These are phyloP conservation scores for Ophiostoma angusticollis DNA, from an alignment of 2,329 filamentous ascomycete genomes.

Conservation along the genomic window DNA sequence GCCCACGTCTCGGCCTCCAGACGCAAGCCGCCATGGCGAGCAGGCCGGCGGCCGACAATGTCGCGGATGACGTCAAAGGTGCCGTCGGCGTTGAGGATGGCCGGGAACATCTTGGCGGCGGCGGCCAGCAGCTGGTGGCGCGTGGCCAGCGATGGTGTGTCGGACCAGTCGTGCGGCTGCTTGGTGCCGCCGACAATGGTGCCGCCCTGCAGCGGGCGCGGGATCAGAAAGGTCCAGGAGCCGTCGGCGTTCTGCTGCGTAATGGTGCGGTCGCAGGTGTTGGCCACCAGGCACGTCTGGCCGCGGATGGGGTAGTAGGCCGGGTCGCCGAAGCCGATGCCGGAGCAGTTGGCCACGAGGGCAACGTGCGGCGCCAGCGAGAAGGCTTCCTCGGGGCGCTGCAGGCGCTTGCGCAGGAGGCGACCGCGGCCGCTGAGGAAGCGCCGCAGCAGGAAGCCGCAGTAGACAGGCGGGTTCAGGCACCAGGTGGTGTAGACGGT, in stretches of 20 bases:
- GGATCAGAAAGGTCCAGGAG: constrained; percentile 47
- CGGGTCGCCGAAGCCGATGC: constrained; percentile 26
- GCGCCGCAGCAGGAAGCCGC: constrained; percentile 28
- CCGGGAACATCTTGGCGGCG: constrained; percentile 1
- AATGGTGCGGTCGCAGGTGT: constrained; percentile 22
- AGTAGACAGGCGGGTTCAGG: constrained; percentile 39
- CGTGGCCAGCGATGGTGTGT: constrained; percentile 31
- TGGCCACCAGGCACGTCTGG: constrained; percentile 9
- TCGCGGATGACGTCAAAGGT: neutral
- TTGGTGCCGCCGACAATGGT: constrained; percentile 54
- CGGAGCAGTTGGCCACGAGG: constrained; percentile 30
- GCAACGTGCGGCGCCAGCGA: constrained; percentile 20
- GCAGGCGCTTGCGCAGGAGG: constrained; percentile 22
- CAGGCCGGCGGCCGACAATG: neutral
- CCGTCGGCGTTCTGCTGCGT: constrained; percentile 50
- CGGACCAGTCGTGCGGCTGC: constrained; percentile 40
- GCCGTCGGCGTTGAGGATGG: neutral
- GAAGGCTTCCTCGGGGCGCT: constrained; percentile 26
- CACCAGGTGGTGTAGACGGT: constrained; percentile 40
- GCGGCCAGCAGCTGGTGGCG: constrained; percentile 30
- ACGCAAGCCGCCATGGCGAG: constrained; percentile 1
- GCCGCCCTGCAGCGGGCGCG: constrained; percentile 45
- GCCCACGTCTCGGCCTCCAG: neutral
- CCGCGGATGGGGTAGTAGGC: constrained; percentile 29
- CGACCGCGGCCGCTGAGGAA: constrained; percentile 25